phyloP scores from a whole-genome alignment of 768 basidiomycete species.

The Pulveroboletus sp. region DNA sequence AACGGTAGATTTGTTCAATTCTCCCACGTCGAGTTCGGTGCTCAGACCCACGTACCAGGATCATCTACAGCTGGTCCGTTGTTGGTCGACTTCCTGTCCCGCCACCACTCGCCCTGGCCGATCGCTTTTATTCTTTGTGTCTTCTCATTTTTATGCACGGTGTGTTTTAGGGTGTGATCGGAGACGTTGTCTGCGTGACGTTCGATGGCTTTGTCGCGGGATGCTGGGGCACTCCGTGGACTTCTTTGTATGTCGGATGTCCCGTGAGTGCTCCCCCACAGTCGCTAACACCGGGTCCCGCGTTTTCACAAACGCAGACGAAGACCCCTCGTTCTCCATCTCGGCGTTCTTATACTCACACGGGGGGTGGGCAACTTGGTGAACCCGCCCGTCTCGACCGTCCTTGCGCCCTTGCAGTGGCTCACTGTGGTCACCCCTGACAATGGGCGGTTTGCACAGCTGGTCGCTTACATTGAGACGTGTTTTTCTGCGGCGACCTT shows the following conservation, averaged over 20 bases:
- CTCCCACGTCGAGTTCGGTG: neutral
- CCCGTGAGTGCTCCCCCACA: neutral
- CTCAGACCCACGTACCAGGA: neutral
- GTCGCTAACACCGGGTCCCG: neutral
- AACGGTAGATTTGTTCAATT: neutral
- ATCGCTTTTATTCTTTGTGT: neutral
- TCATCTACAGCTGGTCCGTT: neutral
- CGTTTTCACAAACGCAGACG: neutral
- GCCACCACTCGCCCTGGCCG: neutral
- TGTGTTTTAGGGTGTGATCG: conserved; percentile 2
- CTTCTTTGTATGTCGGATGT: neutral
- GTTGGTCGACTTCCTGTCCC: neutral
- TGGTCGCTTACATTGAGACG: neutral
- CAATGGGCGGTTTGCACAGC: neutral
- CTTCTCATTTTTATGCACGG: neutral
- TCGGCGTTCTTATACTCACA: neutral
- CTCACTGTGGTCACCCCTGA: neutral
- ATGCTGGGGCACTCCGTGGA: conserved; percentile 1
- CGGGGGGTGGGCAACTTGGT: neutral
- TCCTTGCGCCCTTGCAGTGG: neutral
- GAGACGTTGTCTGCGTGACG: neutral
- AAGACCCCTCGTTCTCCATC: conserved; percentile 2
- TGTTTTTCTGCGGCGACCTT: neutral
- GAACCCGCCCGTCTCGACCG: neutral
- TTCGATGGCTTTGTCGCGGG: neutral